Conservation (phyloP, 2,329 filamentous ascomycete species). For the Ophiocordyceps camponoti-floridani region DNA sequence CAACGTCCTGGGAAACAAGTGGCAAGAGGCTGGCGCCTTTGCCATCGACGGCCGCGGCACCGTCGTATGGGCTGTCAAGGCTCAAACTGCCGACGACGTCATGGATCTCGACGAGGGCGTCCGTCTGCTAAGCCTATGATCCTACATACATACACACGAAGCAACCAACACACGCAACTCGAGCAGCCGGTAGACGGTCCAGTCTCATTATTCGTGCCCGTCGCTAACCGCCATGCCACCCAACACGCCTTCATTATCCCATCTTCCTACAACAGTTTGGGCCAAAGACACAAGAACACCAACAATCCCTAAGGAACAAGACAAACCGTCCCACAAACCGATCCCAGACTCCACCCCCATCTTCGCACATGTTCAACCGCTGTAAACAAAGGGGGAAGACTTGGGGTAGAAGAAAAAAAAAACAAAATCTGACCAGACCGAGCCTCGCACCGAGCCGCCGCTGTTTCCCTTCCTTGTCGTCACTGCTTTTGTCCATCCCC, state of each 20-base stretch:
- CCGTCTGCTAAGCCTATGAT: conserved; percentile 13
- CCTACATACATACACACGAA: not conserved
- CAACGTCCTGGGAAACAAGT: conserved; percentile 35
- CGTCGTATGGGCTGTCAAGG: conserved; percentile 32
- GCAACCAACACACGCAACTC: not conserved
- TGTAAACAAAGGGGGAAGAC: not conserved
- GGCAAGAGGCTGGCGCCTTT: conserved; percentile 35
- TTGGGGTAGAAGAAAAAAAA: not conserved
- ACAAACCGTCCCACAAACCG: not conserved
- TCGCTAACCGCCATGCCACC: not conserved
- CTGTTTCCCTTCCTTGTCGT: not conserved
- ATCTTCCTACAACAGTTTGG: not conserved
- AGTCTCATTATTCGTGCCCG: conserved; percentile 3
- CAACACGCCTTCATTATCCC: not conserved
- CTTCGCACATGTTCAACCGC: not conserved
- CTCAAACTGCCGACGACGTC: conserved; percentile 27
- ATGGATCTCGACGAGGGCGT: conserved; percentile 34
- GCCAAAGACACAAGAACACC: not conserved
- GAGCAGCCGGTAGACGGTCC: not conserved
- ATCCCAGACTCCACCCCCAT: not conserved
- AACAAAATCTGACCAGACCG: not conserved
- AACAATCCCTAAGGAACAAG: not conserved
- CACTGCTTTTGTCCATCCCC: not conserved
- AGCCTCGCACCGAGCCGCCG: not conserved
- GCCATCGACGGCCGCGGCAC: conserved; percentile 29